Base-by-base conservation (phyloP, 2,329 filamentous ascomycete species). In the Penicillium sp. region DNA sequence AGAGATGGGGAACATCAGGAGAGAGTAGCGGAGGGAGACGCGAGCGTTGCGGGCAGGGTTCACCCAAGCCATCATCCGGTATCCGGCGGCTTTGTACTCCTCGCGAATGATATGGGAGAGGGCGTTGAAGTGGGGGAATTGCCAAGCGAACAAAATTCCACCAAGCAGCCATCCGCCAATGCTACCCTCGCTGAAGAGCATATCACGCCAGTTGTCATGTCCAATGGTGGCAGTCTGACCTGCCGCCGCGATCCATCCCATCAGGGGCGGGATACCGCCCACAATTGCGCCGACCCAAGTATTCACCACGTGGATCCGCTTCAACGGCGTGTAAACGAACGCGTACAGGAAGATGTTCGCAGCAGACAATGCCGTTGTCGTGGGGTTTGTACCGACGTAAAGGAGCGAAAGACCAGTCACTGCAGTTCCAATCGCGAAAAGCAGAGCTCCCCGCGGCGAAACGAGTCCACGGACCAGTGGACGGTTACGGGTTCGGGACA, bases 121-220 rank as follows among this genome's bases (percentile, higher is more conserved):
- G 1, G 92, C 89, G 82, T 97, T 97, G 79, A 99, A 99, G 76
- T 99, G 94, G 3, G 94, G 92, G 69, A 99, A 97, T 71, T 99
- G 93, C 94, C 94, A 99, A 11, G 92, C 89, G 63, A 96, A 96
- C 5, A 99, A 79, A 6, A 97, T 77, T 0, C 83, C 86, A 1
- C 91, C 93, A 13, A 97, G 79, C 1, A 97, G 77, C 94, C 94
- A 99, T 4, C 93, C 94, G 5, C 94, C 94, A 10, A 86, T 76
- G 24, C 80, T 82, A 72, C 85, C 67, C 71, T 87, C 70, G 67
- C 90, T 87, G 53, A 95, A 84, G 0, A 96, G 79, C 38, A 96
- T 82, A 68, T 94, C 91, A 46, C 83, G 81, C 87, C 89, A 94
- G 10, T 85, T 87, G 29, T 89, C 88, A 61, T 87, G 86, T 21